Evolutionary conservation across 106 monocot genomes (phyloP).

Genomic region (Dendrobium nobile): DNA sequence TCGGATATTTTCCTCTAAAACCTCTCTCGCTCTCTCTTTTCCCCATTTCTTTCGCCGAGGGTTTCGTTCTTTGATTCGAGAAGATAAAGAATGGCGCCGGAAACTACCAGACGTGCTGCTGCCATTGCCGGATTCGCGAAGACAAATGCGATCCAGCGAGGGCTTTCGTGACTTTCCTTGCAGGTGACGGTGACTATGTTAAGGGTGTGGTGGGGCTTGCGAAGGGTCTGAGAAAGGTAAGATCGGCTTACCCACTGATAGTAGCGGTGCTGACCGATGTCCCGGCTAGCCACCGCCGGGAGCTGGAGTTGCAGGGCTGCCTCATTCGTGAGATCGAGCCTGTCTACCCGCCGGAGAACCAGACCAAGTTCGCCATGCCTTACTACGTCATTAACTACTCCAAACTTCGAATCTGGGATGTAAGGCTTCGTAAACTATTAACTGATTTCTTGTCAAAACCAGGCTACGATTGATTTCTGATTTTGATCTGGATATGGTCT

Average conservation of each 20-base stretch:
- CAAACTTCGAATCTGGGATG: conserved; percentile 81
- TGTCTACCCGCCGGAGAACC: conserved; percentile 65
- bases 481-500: conserved; percentile 1
- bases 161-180: conserved; percentile 71
- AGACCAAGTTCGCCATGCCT: conserved; percentile 79
- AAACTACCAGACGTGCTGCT: background rate
- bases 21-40: background rate
- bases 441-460: background rate
- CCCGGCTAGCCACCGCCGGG: conserved; percentile 50
- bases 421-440: background rate
- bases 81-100: conserved; percentile 4
- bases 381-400: conserved; percentile 93
- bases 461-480: background rate
- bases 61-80: background rate
- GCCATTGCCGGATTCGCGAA: background rate
- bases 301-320: conserved; percentile 61
- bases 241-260: conserved; percentile 53
- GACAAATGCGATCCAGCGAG: background rate
- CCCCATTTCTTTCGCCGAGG: background rate
- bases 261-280: conserved; percentile 79
- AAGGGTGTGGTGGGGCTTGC: conserved; percentile 78
- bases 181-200: conserved; percentile 74
- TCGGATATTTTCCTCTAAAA: background rate
- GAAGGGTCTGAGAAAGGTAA: conserved; percentile 66
- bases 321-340: conserved; percentile 66